Evolutionary conservation across 2,329 filamentous ascomycete genomes (phyloP).

Genomic region (Aspergillus fumigatiaffinis): DNA sequence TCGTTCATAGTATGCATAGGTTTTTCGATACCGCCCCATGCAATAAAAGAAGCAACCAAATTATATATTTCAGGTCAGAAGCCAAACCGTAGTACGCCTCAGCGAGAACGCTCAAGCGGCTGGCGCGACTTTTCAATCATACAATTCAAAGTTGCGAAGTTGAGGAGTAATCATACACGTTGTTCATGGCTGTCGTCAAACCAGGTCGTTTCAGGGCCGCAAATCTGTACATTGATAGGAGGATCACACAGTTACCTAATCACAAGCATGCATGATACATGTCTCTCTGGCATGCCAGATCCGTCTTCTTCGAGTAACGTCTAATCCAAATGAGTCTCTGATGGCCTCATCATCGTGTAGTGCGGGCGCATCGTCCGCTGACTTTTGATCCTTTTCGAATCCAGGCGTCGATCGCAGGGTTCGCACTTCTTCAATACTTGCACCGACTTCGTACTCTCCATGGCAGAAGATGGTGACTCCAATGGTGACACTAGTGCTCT

Average conservation of each 20-base stretch:
- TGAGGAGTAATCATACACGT: background rate
- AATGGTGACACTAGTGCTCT: slow-evolving; percentile 58
- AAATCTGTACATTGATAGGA: background rate
- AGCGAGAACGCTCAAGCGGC: background rate
- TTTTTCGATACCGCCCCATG: background rate
- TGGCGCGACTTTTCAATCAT: background rate
- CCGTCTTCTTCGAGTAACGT: slow-evolving; percentile 37
- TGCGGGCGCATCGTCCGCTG: slow-evolving; percentile 5
- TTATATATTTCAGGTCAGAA: background rate
- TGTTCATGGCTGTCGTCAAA: slow-evolving; percentile 3
- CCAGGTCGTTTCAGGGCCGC: background rate
- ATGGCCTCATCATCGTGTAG: slow-evolving; percentile 28
- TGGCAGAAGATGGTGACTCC: slow-evolving; percentile 72
- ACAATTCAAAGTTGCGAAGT: background rate
- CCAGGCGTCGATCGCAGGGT: slow-evolving; percentile 35
- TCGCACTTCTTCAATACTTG: slow-evolving; percentile 74
- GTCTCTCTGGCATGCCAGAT: slow-evolving; percentile 45
- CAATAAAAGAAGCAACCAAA: background rate
- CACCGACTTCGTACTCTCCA: slow-evolving; percentile 78
- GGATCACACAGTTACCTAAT: slow-evolving; percentile 14
- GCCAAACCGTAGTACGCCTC: background rate
- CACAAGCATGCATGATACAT: slow-evolving; percentile 41
- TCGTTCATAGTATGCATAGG: background rate
- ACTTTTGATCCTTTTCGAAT: slow-evolving; percentile 8
- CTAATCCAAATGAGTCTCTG: slow-evolving; percentile 38